These are phyloP conservation scores for Exsudoporus frostii DNA, from an alignment of 768 basidiomycete genomes.

Conservation along the genomic window DNA sequence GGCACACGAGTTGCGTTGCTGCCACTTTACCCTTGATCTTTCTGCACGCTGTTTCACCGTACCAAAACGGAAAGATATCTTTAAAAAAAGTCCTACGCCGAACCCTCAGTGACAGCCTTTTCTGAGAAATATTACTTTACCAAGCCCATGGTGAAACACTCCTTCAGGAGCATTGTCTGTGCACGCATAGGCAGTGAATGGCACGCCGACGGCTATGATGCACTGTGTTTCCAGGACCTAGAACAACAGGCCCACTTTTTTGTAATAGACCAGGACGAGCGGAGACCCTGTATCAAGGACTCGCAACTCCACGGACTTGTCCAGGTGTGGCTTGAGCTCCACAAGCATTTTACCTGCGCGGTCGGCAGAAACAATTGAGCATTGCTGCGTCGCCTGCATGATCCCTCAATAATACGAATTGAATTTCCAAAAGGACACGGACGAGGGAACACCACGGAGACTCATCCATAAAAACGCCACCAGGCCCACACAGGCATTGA, in stretches of 20 bases:
- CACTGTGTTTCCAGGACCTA: conserved; percentile 2
- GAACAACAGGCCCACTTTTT: not conserved
- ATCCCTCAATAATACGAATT: conserved; percentile 9
- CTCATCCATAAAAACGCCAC: conserved; percentile 15
- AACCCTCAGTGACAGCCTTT: not conserved
- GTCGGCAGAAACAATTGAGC: conserved; percentile 7
- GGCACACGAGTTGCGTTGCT: not conserved
- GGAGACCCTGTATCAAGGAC: conserved; percentile 21
- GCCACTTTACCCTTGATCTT: not conserved
- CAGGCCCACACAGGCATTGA: conserved; percentile 20
- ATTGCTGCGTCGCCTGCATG: conserved; percentile 20
- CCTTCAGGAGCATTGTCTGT: not conserved
- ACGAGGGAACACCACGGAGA: conserved; percentile 27
- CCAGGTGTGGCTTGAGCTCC: conserved; percentile 11
- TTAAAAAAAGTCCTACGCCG: not conserved
- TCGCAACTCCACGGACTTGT: conserved; percentile 21
- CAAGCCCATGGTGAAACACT: conserved; percentile 7
- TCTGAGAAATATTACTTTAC: not conserved
- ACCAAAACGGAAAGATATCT: not conserved
- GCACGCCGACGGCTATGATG: conserved; percentile 22
- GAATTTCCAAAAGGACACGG: conserved; percentile 25
- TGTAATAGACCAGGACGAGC: conserved; percentile 1
- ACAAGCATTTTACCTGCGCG: conserved; percentile 13
- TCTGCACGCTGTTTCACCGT: not conserved
- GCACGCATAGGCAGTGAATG: conserved; percentile 1